Evolutionary conservation across 306 rosid species (phyloP), one percentile per base, ranked within the genome.

Genomic region (Cotoneaster glaucophyllus): DNA sequence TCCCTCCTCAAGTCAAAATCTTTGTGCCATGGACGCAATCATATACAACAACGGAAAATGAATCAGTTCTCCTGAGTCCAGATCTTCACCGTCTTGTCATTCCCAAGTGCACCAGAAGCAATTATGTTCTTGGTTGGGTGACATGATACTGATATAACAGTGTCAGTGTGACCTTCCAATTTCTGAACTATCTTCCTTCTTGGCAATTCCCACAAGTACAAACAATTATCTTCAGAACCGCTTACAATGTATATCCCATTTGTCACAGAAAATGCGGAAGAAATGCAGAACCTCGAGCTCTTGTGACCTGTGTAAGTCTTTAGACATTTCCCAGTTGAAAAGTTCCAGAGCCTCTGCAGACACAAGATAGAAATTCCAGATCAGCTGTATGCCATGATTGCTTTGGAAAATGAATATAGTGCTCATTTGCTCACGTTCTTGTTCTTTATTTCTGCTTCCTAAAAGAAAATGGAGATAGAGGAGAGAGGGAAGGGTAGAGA

Each of bases 51-150:
- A 67, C 53, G 62, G 37, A 24, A 50, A 53, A 34, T 26, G 53
- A 75, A 80, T 88, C 79, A 93, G 70, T 83, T 85, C 75, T 84
- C 79, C 76, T 89, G 99, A 68, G 91, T 87, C 99, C 97, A 95
- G 84, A 95, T 92, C 85, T 84, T 95, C 75, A 95, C 93, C 4
- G 97, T 86, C 83, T 87, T 89, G 85, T 95, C 98, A 82, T 81
- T 90, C 76, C 96, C 96, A 12, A 95, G 96, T 13, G 98, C 91
- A 81, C 97, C 98, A 9, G 98, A 95, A 52, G 97, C 98, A 67
- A 95, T 89, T 90, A 90, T 84, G 83, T 92, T 95, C 88, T 92
- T 87, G 0, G 86, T 86, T 61, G 97, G 98, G 83, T 95, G 98
- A 85, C 97, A 89, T 3, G 96, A 81, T 52, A 95, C 97, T 29